These are phyloP conservation scores for Arthrinium phaeospermum DNA, from an alignment of 2,329 filamentous ascomycete species.

Conservation along the genomic window DNA sequence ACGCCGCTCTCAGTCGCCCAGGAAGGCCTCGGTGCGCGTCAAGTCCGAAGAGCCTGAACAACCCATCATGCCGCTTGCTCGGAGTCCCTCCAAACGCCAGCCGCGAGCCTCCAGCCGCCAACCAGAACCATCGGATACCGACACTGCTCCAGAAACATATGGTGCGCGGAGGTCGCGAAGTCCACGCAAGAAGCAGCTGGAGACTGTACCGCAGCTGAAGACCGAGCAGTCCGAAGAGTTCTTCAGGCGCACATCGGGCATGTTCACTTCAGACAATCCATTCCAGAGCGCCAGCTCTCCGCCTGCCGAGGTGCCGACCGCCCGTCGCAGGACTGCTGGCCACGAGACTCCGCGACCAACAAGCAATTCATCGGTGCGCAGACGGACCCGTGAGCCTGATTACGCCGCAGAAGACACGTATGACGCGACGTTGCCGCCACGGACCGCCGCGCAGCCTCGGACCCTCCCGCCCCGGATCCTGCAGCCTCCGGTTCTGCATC, in stretches of 20 bases:
- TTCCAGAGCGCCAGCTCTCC: slow-evolving; percentile 88
- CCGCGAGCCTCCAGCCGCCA: slow-evolving; percentile 57
- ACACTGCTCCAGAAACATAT: slow-evolving; percentile 51
- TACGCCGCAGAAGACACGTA: slow-evolving; percentile 41
- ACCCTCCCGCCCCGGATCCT: no score
- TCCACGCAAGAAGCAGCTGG: not conserved
- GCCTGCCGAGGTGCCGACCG: slow-evolving; percentile 51
- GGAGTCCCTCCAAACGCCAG: slow-evolving; percentile 60
- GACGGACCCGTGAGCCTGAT: slow-evolving; percentile 49
- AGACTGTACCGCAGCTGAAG: slow-evolving; percentile 53
- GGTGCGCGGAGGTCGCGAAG: slow-evolving; percentile 45
- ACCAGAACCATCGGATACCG: slow-evolving; percentile 59
- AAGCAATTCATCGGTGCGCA: slow-evolving; percentile 50
- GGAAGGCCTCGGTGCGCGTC: slow-evolving; percentile 59
- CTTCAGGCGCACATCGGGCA: slow-evolving; percentile 50
- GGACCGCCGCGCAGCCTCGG: slow-evolving; percentile 46
- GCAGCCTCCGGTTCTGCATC: slow-evolving; percentile 41
- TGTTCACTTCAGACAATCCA: slow-evolving; percentile 89
- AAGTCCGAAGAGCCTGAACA: slow-evolving; percentile 58
- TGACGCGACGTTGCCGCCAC: slow-evolving; percentile 63
- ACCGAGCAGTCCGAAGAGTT: slow-evolving; percentile 58
- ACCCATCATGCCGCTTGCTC: slow-evolving; percentile 36
- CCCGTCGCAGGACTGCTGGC: slow-evolving; percentile 55
- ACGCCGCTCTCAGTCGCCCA: slow-evolving; percentile 59
- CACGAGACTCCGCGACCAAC: slow-evolving; percentile 45